phyloP scores from a whole-genome alignment of 768 basidiomycete genomes.

The Dentipellis sp. region DNA sequence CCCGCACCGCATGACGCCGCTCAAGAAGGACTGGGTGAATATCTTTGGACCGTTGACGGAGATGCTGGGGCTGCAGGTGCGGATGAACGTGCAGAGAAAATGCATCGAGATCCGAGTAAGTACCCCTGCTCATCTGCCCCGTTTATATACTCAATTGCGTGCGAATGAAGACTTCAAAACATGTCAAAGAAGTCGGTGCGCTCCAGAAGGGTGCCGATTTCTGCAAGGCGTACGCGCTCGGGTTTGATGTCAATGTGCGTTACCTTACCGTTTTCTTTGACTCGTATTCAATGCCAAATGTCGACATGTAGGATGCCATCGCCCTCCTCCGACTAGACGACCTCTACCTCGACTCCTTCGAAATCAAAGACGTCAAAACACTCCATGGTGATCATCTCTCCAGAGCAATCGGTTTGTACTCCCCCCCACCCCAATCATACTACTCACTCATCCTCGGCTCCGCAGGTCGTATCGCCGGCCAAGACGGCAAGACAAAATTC shows the following conservation, averaged over 20 bases:
- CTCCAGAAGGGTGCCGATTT: conserved; percentile 98
- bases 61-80: conserved; percentile 87
- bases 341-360: conserved; percentile 95
- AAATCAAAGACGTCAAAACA: conserved; percentile 98
- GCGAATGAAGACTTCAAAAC: conserved; percentile 71
- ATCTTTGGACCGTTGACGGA: conserved; percentile 95
- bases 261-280: background rate
- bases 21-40: conserved; percentile 94
- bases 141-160: background rate
- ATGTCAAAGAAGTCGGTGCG: conserved; percentile 87
- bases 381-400: conserved; percentile 96
- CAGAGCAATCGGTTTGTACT: conserved; percentile 78
- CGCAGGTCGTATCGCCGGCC: conserved; percentile 91
- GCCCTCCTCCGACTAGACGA: conserved; percentile 94
- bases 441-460: conserved; percentile 3
- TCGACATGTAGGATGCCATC: conserved; percentile 67
- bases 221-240: conserved; percentile 87
- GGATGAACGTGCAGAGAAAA: conserved; percentile 90
- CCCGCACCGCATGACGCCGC: conserved; percentile 93
- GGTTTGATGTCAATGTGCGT: conserved; percentile 89
- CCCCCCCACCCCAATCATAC: background rate
- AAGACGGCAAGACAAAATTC: conserved; percentile 98
- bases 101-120: conserved; percentile 85
- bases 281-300: background rate
- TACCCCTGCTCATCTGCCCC: background rate